Conservation (phyloP, 768 basidiomycete species). For the Russula sp. region DNA sequence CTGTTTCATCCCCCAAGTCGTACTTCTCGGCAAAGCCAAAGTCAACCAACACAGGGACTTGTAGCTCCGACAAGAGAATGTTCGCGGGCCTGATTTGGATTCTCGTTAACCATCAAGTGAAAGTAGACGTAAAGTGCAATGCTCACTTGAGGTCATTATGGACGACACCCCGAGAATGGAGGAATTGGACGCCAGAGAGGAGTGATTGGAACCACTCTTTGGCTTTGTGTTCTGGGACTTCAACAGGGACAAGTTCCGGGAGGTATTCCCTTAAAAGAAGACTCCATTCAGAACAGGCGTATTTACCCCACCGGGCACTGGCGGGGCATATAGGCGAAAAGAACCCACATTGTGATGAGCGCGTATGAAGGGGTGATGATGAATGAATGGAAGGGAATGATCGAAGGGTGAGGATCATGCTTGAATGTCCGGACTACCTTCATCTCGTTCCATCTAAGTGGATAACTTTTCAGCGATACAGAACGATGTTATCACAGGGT, state of each 20-base stretch:
- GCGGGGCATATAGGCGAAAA: constrained; percentile 7
- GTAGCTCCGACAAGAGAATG: constrained; percentile 75
- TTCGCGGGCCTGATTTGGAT: constrained; percentile 71
- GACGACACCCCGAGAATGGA: constrained; percentile 79
- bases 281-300: background rate
- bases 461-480: constrained; percentile 2
- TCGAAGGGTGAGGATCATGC: constrained; percentile 82
- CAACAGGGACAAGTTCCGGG: constrained; percentile 82
- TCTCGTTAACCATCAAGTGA: constrained; percentile 5
- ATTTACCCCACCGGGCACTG: background rate
- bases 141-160: constrained; percentile 94
- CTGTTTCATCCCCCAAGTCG: constrained; percentile 55
- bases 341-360: constrained; percentile 82
- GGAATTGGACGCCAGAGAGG: constrained; percentile 77
- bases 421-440: constrained; percentile 87
- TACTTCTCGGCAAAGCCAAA: constrained; percentile 96
- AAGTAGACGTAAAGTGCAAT: constrained; percentile 13
- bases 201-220: constrained; percentile 80
- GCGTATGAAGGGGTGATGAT: constrained; percentile 90
- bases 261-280: constrained; percentile 69
- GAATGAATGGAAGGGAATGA: constrained; percentile 92
- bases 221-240: constrained; percentile 76
- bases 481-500: constrained; percentile 1
- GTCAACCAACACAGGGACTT: constrained; percentile 87
- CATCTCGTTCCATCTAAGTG: constrained; percentile 91